Base-by-base conservation (phyloP, 2,329 filamentous ascomycete genomes). In the Claviceps sorghi region DNA sequence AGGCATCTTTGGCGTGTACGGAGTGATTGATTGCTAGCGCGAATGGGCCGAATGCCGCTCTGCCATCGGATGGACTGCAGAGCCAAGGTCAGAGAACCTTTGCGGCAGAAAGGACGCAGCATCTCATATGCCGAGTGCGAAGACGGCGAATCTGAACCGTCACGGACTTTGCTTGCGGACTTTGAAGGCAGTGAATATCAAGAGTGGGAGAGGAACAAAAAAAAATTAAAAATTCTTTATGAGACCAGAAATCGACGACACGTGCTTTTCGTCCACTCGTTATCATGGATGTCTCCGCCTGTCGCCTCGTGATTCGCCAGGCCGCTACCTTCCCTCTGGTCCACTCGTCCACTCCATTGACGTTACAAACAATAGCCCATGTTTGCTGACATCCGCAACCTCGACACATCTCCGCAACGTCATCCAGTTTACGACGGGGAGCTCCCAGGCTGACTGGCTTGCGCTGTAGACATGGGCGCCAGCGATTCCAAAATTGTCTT, bases 401-500 rank as follows among this genome's bases (percentile, higher is more conserved):
- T 19, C 34, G 41, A 40, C 34, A 42, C 46, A 45, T 26, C 34
- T 49, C 32, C n/a, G 34, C 41, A 53, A 51, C 53, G 43, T 52
- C 51, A 55, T 57, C 48, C 50, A 48, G 41, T 48, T 46, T 32
- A 34, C 29, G 10, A 47, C 52, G 55, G 57, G 56, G 55, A 48
- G 52, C 38, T 45, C 48, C 41, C 34, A 44, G 47, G 54, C 45
- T 46, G 41, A 48, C 34, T 52, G 56, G 59, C 59, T 64, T 59
- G 57, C 59, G 55, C 59, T 56, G 54, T 60, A 63, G 58, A 58
- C 44, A 98, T 98, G 93, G 93, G 93, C 70, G 91, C 91, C 66
- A 96, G 91, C 71, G 91, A 97, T 73, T 97, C 91, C 63, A 97
- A 97, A 78, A 83, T 97, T 65, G 88, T 91, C 65, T 97, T 98